These are phyloP conservation scores for Candida orba DNA, from an alignment of 805 yeast species.

Conservation along the genomic window DNA sequence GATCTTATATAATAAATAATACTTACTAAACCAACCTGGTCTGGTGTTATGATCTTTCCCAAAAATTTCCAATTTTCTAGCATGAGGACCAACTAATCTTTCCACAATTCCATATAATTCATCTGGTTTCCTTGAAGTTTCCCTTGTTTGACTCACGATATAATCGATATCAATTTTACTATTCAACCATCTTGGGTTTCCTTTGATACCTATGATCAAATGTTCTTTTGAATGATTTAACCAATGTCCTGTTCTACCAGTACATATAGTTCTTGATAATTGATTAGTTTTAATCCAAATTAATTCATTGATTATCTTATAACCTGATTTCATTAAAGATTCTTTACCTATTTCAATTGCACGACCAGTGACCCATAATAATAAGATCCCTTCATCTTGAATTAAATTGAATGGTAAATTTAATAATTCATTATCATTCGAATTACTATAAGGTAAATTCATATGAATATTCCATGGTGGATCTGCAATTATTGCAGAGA, in stretches of 20 bases:
- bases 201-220: slow-evolving; percentile 77
- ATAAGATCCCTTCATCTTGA: slow-evolving; percentile 77
- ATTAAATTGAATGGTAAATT: slow-evolving; percentile 57
- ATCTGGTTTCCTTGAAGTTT: slow-evolving; percentile 87
- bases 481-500: slow-evolving; percentile 81
- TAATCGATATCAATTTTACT: slow-evolving; percentile 64
- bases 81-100: slow-evolving; percentile 67
- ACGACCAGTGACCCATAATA: slow-evolving; percentile 94
- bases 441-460: slow-evolving; percentile 71
- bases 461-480: slow-evolving; percentile 92
- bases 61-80: slow-evolving; percentile 80
- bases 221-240: slow-evolving; percentile 92
- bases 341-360: slow-evolving; percentile 83
- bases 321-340: slow-evolving; percentile 78
- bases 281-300: slow-evolving; percentile 92
- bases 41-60: slow-evolving; percentile 83
- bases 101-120: slow-evolving; percentile 83
- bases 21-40: slow-evolving; percentile 77
- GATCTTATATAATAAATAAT: neutral
- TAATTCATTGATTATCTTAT: slow-evolving; percentile 66
- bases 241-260: slow-evolving; percentile 98
- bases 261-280: slow-evolving; percentile 78
- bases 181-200: slow-evolving; percentile 67
- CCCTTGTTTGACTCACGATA: slow-evolving; percentile 77
- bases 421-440: slow-evolving; percentile 69